Base-by-base conservation (phyloP, 257 asterid species). In the Nicotiana otophora region DNA sequence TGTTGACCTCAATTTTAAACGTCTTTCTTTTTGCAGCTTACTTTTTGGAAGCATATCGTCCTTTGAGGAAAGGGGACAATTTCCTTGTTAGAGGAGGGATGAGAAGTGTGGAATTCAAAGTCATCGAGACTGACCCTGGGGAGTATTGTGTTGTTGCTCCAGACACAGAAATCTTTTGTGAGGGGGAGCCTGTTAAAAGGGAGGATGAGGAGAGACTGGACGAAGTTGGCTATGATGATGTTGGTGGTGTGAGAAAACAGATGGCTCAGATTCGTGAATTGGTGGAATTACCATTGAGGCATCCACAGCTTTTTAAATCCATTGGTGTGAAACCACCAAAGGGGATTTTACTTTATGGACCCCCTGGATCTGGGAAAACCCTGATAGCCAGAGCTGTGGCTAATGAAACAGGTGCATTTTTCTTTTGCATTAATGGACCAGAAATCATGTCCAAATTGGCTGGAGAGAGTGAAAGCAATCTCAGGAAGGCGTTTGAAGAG, bases 251-350 rank as follows among this genome's bases (percentile, higher is more conserved):
- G 68, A 87, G 95, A 67, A 91, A 91, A 81, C 95, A 91, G 84
- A 91, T 91, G 93, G 95, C 92, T 77, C 95, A 91, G 87, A 91
- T 91, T 81, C 95, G 95, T 83, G 95, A 91, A 85, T 81, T 91
- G 82, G 95, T 91, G 26, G 95, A 91, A 80, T 82, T 90, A 84
- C 95, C 95, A 16, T 84, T 91, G 80, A 91, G 95, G 88, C 95
- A 91, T 84, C 95, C 95, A 0, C 92, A 90, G 68, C 95, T 91
- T 54, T 91, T 91, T 89, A 91, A 91, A 84, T 89, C 95, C 55
- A 90, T 91, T 74, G 95, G 95, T 33, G 95, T 91, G 80, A 91
- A 91, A 84, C 95, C 95, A 10, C 95, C 95, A 0, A 91, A 91
- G 81, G 95, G 95, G 78, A 91, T 91, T 80, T 84, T 91, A 60